Evolutionary conservation across 208 protist genomes (phyloP).

Genomic region (Trypanosoma brucei): DNA sequence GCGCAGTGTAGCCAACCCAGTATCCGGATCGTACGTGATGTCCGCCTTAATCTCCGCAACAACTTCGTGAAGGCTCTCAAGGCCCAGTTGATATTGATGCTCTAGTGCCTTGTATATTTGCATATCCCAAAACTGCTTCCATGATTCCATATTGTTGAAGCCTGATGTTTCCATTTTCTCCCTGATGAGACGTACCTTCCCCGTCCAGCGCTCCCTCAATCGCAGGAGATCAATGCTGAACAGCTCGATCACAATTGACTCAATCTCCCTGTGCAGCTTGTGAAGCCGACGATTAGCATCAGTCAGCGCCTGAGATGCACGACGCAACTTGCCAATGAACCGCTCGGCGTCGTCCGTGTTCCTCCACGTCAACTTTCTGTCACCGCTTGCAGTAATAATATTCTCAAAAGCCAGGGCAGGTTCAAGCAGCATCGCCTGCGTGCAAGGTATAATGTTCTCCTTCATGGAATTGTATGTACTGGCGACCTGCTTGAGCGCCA

Average conservation of each 20-base stretch:
- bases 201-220: constrained; percentile 91
- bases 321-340: constrained; percentile 83
- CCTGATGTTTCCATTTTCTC: constrained; percentile 83
- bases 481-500: constrained; percentile 89
- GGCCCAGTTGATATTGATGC: constrained; percentile 91
- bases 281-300: constrained; percentile 92
- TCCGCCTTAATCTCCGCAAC: constrained; percentile 91
- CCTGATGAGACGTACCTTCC: constrained; percentile 79
- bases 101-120: constrained; percentile 98
- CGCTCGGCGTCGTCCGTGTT: constrained; percentile 71
- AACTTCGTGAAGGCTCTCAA: constrained; percentile 91
- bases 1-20: constrained; percentile 68
- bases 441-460: constrained; percentile 87
- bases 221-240: constrained; percentile 92
- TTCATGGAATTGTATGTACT: constrained; percentile 92
- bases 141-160: constrained; percentile 90
- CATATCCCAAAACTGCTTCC: constrained; percentile 96
- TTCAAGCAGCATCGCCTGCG: constrained; percentile 87
- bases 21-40: constrained; percentile 85
- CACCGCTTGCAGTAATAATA: constrained; percentile 82
- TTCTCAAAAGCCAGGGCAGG: constrained; percentile 86
- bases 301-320: constrained; percentile 79
- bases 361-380: constrained; percentile 81
- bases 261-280: constrained; percentile 86
- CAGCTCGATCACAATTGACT: constrained; percentile 76